phyloP scores from a whole-genome alignment of 768 basidiomycete genomes.

The Pleurotus tuoliensis region DNA sequence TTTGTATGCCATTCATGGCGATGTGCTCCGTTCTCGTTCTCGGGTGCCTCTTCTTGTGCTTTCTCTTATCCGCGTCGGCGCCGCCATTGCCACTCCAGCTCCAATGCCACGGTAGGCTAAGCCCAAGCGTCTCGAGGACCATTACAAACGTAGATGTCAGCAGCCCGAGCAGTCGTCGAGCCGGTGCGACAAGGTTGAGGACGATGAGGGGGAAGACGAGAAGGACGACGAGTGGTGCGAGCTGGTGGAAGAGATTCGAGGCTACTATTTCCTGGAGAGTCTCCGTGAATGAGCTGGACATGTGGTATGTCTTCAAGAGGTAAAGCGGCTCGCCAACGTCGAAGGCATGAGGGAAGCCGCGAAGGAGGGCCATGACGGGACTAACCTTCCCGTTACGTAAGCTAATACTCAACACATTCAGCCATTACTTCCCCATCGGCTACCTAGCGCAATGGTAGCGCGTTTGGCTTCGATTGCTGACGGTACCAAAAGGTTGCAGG shows the following conservation, averaged over 20 bases:
- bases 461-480: slow-evolving; percentile 75
- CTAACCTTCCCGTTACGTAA: too few relatives aligned
- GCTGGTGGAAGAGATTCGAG: slow-evolving; percentile 46
- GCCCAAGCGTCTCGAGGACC: slow-evolving; percentile 58
- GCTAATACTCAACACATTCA: too few relatives aligned
- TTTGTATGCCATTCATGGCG: slow-evolving; percentile 35
- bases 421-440: slow-evolving; percentile 28
- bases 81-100: slow-evolving; percentile 17
- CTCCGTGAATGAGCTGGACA: slow-evolving; percentile 36
- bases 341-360: slow-evolving; percentile 8
- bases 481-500: slow-evolving; percentile 76
- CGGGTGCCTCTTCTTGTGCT: slow-evolving; percentile 43
- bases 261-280: slow-evolving; percentile 31
- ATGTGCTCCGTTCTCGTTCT: slow-evolving; percentile 58
- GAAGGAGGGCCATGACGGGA: too few relatives aligned
- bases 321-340: slow-evolving; percentile 1
- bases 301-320: slow-evolving; percentile 23
- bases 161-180: slow-evolving; percentile 16
- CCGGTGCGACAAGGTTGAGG: slow-evolving; percentile 33
- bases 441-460: slow-evolving; percentile 94
- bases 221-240: slow-evolving; percentile 53
- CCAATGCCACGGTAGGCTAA: slow-evolving; percentile 65
- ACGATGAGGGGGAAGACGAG: slow-evolving; percentile 50
- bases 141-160: slow-evolving; percentile 29
- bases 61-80: slow-evolving; percentile 30